A percentile compares a stretch with the other conserved stretches of the same genome.
Conservation (phyloP, 257 asterid genomes). For the Penstemon newberryi region DNA sequence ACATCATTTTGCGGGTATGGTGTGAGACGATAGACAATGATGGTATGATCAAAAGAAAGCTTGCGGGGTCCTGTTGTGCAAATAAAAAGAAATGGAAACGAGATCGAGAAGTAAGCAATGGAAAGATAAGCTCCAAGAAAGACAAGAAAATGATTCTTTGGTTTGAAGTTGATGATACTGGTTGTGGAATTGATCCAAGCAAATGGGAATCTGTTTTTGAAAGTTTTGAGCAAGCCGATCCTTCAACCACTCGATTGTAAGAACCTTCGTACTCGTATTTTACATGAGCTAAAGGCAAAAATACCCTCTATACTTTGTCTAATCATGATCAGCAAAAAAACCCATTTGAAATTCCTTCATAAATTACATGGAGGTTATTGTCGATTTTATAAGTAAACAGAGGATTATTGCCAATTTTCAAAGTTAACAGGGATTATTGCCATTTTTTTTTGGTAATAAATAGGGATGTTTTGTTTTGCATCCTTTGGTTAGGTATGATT, state of each 20-base stretch:
- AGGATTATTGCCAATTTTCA: too few species aligned
- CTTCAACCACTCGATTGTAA: slow-evolving; percentile 92
- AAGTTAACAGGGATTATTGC: too few species aligned
- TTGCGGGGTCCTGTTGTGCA: slow-evolving; percentile 35
- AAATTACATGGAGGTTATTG: too few species aligned
- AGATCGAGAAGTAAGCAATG: slow-evolving; percentile 40
- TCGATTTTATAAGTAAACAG: too few species aligned
- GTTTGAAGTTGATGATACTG: slow-evolving; percentile 93
- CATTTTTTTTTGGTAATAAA: too few species aligned
- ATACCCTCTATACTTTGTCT: too few species aligned
- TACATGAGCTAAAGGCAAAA: too few species aligned
- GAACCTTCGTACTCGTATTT: slow-evolving; percentile 20
- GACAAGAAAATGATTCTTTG: slow-evolving; percentile 64
- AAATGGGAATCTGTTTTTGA: slow-evolving; percentile 97
- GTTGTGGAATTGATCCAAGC: slow-evolving; percentile 87
- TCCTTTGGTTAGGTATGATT: too few species aligned
- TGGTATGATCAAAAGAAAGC: slow-evolving; percentile 38
- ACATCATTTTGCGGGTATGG: slow-evolving; percentile 84
- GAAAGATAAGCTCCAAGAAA: slow-evolving; percentile 47
- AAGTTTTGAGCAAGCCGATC: slow-evolving; percentile 97
- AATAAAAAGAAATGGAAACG: slow-evolving; percentile 41
- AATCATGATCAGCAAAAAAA: too few species aligned
- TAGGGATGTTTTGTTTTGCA: too few species aligned
- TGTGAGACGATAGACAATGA: slow-evolving; percentile 56
- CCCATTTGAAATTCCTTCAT: too few species aligned